Evolutionary conservation across 495 filamentous ascomycete genomes (phyloP), one percentile per base, ranked within the genome.

Genomic region (Viridothelium virens): DNA sequence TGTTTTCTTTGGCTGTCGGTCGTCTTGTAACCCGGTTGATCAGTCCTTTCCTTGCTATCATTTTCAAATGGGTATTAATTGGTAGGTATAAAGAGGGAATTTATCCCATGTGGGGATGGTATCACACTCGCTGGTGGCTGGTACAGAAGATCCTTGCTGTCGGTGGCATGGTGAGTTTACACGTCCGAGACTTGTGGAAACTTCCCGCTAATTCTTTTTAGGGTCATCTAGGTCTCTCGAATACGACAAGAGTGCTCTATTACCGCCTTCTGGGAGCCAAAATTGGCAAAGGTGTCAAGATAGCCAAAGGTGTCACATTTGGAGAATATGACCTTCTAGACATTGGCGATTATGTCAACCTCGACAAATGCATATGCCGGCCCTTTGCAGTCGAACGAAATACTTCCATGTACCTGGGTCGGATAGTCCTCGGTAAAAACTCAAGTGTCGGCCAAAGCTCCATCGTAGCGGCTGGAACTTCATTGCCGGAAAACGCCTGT

Each of bases 121-220:
- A 80, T 67, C 79, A 82, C 68, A 81, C 78, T 1, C 73, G 79
- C 33, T 82, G 79, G 79, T 82, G 79, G 79, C 47, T 82, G 18
- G 75, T 75, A 7, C 75, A 82, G 69, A 82, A 81, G 69, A 73
- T 72, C 34, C 65, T 78, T 3, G 71, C 72, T 39, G 68, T 81
- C 4, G 73, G 73, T 38, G 79, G 78, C 9, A 75, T 74, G 66
- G 53, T 59, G 7, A 33, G 53, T 59, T 59, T 59, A 7, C 25
- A 25, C 25, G 11, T 36, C 4, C 18, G 7, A 53, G n/a, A 53
- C 25, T 0, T 53, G 48, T 18, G 48, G 12, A 11, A 18, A 11
- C 12, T 1, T 46, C 10, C 18, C 18, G 5, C 53, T 59, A 36
- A 59, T 31, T 34, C 25, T 59, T 11, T 7, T 31, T 31, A 59